Conservation (phyloP, 2,329 filamentous ascomycete species). For the Dactylellina haptotyla region DNA sequence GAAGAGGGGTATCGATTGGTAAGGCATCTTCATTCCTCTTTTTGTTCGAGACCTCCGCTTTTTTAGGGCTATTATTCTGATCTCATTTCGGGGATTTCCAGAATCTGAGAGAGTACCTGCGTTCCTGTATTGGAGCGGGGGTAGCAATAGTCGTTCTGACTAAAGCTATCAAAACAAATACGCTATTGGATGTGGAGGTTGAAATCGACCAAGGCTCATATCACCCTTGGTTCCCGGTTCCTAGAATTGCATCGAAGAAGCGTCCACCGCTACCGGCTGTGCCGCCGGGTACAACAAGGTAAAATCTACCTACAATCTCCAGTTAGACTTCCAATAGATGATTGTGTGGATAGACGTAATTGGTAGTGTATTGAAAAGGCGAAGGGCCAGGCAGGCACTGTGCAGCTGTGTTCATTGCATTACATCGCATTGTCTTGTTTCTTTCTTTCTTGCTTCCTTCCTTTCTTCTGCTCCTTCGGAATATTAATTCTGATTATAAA, state of each 20-base stretch:
- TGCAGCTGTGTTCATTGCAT: too few species aligned
- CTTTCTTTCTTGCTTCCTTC: too few species aligned
- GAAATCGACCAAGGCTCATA: constrained; percentile 57
- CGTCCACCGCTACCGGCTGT: constrained; percentile 39
- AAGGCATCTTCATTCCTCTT: constrained; percentile 68
- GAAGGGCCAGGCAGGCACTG: too few species aligned
- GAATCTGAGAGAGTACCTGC: constrained; percentile 62
- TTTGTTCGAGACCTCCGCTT: background rate
- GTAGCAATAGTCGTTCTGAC: constrained; percentile 72
- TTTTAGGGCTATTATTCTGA: background rate
- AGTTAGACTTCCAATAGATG: background rate
- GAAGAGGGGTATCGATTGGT: constrained; percentile 71
- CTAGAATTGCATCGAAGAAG: constrained; percentile 54
- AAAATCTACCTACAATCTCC: background rate
- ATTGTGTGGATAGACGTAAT: background rate
- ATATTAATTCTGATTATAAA: too few species aligned
- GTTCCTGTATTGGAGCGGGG: constrained; percentile 76
- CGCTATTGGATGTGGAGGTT: constrained; percentile 56
- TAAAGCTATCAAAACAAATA: constrained; percentile 65
- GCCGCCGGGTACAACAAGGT: constrained; percentile 12
- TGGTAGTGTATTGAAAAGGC: background rate
- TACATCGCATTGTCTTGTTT: too few species aligned
- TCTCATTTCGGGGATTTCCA: background rate
- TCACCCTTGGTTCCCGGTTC: constrained; percentile 58
- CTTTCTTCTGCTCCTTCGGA: too few species aligned